phyloP scores from a whole-genome alignment of 2,329 filamentous ascomycete genomes.

The Huntiella moniliformis region DNA sequence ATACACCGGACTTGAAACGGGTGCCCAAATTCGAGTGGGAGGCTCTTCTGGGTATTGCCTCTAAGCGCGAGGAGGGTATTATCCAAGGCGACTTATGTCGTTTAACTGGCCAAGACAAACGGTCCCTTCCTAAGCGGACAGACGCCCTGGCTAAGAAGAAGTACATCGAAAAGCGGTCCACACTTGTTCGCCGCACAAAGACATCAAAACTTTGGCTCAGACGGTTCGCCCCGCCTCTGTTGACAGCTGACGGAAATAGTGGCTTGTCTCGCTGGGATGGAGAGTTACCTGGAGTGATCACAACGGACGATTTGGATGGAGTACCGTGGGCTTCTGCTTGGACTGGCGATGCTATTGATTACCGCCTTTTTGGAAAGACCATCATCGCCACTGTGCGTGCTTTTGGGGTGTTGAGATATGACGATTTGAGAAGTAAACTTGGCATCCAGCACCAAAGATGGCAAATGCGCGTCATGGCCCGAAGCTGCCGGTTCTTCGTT shows the following conservation, averaged over 20 bases:
- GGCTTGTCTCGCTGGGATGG: constrained; percentile 13
- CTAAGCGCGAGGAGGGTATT: constrained; percentile 33
- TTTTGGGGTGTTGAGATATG: constrained; percentile 38
- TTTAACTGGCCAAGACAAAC: constrained; percentile 41
- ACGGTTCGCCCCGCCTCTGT: constrained; percentile 30
- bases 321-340: constrained; percentile 38
- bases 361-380: constrained; percentile 35
- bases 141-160: constrained; percentile 40
- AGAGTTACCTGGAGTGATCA: constrained; percentile 10
- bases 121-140: constrained; percentile 42
- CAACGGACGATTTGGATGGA: constrained; percentile 29
- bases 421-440: constrained; percentile 38
- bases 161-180: constrained; percentile 42
- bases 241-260: constrained; percentile 16
- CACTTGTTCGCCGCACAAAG: constrained; percentile 37
- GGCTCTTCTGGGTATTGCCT: constrained; percentile 37
- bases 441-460: constrained; percentile 34
- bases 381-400: constrained; percentile 38
- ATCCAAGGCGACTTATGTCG: constrained; percentile 40
- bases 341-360: constrained; percentile 40
- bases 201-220: constrained; percentile 45
- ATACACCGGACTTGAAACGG: constrained; percentile 38
- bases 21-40: constrained; percentile 41
- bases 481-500: constrained; percentile 38
- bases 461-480: constrained; percentile 42